Base-by-base conservation (phyloP, 176 grass and related monocot genomes). In the Triticum turgidum region DNA sequence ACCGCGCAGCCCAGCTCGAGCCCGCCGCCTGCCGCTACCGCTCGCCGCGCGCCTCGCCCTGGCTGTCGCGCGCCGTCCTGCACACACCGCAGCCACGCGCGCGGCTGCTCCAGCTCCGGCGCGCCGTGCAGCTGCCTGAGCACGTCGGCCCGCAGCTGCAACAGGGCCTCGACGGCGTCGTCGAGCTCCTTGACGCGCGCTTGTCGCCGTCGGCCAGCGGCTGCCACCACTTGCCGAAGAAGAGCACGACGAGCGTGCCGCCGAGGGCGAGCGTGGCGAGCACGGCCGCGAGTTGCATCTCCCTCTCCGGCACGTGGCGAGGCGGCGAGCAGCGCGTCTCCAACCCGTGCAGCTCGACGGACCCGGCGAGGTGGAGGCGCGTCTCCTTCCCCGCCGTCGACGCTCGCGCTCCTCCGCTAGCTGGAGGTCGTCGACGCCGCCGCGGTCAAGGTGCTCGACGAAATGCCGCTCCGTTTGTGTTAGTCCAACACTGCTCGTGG, bases 181-280 rank as follows among this genome's bases (percentile, higher is more conserved):
- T 65, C 77, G 17, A 91, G 89, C 77, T 91, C 86, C 77, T 88
- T 88, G 63, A 85, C 77, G 77, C 32, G 32, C 70, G 82, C 70
- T 61, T 84, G 82, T 91, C 82, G 22, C 70, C 79, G 70, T 71
- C 41, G 18, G 86, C 86, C 52, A 91, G 82, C 86, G 89, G 89
- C 89, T 88, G 89, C 86, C 85, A 91, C 89, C 89, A 88, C 89
- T 91, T 91, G 69, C 86, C 82, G 70, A 91, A 88, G 71, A 91
- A 54, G 17, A 91, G 82, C 82, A 85, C 70, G 35, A 91, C 29
- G 6, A 91, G 41, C 70, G 82, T 86, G 39, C 85, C 85, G 77
- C 89, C 89, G 70, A 91, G 85, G 82, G 71, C 86, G 70, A 91
- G 78, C 52, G 89, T 78, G 17, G 18, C 82, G 63, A 91, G 82